Base-by-base conservation (phyloP, 305 asterid genomes). In the Ruellia speciosa region DNA sequence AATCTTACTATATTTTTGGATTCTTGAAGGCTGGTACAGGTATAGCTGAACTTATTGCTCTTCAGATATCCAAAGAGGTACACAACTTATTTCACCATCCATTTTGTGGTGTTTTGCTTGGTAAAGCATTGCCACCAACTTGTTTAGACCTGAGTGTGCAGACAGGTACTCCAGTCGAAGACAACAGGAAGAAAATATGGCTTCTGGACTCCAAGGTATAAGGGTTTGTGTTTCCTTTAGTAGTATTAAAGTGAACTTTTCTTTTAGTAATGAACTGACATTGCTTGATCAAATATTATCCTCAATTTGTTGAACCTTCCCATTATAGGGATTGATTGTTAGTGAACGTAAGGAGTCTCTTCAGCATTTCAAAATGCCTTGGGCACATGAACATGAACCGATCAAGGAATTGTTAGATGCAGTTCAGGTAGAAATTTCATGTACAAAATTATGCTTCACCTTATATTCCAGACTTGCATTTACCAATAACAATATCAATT, bases 41-140 rank as follows among this genome's bases (percentile, higher is more conserved):
- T 49, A 93, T 89, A 66, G 97, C 97, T 54, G 99, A 93, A 79
- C 99, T 93, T 63, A 93, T 93, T 46, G 94, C 99, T 57, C 99
- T 88, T 54, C 81, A 84, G 71, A 79, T 89, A 70, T 82, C 92
- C 19, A 88, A 81, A 43, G 69, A 75, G 94, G 97, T 88, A 77
- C 18, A 14, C 12, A 18, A 12, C 61, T 70, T 49, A 14, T 56
- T 62, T 50, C 56, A 24, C 56, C 16, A 7, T 55, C 47, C 46
- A 12, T 62, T 54, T 56, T 62, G 60, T 18, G 50, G 54, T 64
- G 41, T n/a, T 52, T 61, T 6, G 41, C 35, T 35, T 56, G 47
- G 14, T 47, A n/a, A 34, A 64, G 12, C 58, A 57, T 63, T 14
- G 31, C 49, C 66, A 59, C 56, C 58, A 54, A 52, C 54, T 60